Evolutionary conservation across 495 filamentous ascomycete species (phyloP).

Genomic region (Neurospora discreta): DNA sequence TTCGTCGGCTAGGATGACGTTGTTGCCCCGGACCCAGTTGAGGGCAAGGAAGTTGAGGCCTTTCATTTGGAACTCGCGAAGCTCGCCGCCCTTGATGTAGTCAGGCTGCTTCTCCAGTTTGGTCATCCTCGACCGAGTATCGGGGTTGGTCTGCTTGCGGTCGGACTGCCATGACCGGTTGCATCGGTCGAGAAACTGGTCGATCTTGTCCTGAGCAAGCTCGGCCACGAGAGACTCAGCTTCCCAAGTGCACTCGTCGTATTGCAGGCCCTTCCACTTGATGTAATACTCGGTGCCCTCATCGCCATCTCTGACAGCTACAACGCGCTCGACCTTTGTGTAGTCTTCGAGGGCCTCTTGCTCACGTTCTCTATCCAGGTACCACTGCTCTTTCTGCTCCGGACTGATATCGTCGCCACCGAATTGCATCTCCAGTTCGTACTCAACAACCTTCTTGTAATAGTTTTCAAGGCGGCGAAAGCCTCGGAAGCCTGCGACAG

Average conservation of each 20-base stretch:
- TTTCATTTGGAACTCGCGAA: slow-evolving; percentile 89
- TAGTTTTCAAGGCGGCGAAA: slow-evolving; percentile 89
- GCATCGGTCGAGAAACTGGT: slow-evolving; percentile 76
- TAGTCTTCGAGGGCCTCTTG: slow-evolving; percentile 75
- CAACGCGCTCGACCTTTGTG: slow-evolving; percentile 84
- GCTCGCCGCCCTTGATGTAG: slow-evolving; percentile 75
- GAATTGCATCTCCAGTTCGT: slow-evolving; percentile 58
- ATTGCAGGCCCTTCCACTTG: slow-evolving; percentile 85
- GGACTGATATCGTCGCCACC: slow-evolving; percentile 59
- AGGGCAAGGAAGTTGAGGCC: slow-evolving; percentile 90
- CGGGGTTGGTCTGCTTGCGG: slow-evolving; percentile 55
- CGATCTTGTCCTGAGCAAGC: slow-evolving; percentile 75
- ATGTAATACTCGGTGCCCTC: slow-evolving; percentile 75
- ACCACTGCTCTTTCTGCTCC: slow-evolving; percentile 85
- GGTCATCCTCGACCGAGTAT: slow-evolving; percentile 61
- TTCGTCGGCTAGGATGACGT: slow-evolving; percentile 94
- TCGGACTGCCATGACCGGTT: slow-evolving; percentile 67
- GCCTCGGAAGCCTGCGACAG: slow-evolving; percentile 50
- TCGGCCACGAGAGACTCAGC: slow-evolving; percentile 57
- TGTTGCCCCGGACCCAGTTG: slow-evolving; percentile 84
- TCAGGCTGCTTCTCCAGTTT: slow-evolving; percentile 65
- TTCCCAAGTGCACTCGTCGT: slow-evolving; percentile 95
- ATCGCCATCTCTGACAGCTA: slow-evolving; percentile 64
- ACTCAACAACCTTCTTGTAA: slow-evolving; percentile 65
- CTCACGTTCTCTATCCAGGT: slow-evolving; percentile 76